Conservation (phyloP, 164 flowering plant genomes). For the grape (Vitis vinifera) region ASM3070453v1 NC_081810.1:24355001-24355500, state of each 20-base stretch:
- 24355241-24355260: conserved; percentile 31
- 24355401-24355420: conserved; percentile 49
- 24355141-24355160: conserved; percentile 77
- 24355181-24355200: conserved; percentile 57
- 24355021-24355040: conserved; percentile 35
- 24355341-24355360: conserved; percentile 72
- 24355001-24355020: conserved; percentile 58
- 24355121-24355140: conserved; percentile 38
- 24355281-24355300: conserved; percentile 62
- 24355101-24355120: conserved; percentile 53
- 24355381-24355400: conserved; percentile 30
- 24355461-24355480: conserved; percentile 53
- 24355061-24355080: conserved; percentile 55
- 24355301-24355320: conserved; percentile 18
- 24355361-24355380: conserved; percentile 57
- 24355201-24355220: conserved; percentile 47
- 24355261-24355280: conserved; percentile 46
- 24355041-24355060: conserved; percentile 44
- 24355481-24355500: conserved; percentile 53
- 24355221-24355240: conserved; percentile 44
- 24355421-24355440: conserved; percentile 22
- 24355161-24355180: conserved; percentile 82
- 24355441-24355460: conserved; percentile 20
- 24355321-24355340: conserved; percentile 61
- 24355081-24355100: conserved; percentile 54